phyloP scores from a whole-genome alignment of 2,329 filamentous ascomycete genomes.

The Fusarium sp. region DNA sequence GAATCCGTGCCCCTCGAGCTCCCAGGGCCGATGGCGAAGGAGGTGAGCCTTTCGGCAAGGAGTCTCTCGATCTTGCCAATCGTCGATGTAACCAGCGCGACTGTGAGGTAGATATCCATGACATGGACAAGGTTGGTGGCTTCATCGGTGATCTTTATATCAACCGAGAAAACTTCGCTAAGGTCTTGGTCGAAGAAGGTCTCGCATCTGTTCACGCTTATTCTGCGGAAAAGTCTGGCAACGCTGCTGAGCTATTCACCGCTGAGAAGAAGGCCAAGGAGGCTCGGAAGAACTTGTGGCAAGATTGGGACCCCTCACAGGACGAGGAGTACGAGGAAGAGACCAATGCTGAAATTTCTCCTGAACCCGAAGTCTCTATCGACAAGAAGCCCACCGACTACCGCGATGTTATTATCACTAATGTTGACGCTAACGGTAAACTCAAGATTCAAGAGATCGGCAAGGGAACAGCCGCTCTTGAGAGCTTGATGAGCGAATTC shows the following conservation, averaged over 20 bases:
- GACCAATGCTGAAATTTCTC: slow-evolving; percentile 61
- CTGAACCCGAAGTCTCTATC: slow-evolving; percentile 62
- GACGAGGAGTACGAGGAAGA: slow-evolving; percentile 72
- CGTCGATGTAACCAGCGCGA: slow-evolving; percentile 91
- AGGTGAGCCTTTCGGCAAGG: slow-evolving; percentile 93
- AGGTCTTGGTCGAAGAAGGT: slow-evolving; percentile 91
- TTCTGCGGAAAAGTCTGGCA: slow-evolving; percentile 94
- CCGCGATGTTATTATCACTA: slow-evolving; percentile 91
- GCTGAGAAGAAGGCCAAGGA: slow-evolving; percentile 93
- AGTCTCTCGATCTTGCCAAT: slow-evolving; percentile 92
- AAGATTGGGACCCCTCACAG: slow-evolving; percentile 91
- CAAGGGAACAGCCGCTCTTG: slow-evolving; percentile 83
- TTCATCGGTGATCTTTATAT: slow-evolving; percentile 97
- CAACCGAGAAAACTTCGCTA: slow-evolving; percentile 95
- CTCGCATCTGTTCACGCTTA: slow-evolving; percentile 92
- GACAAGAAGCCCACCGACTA: slow-evolving; percentile 83
- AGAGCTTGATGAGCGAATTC: slow-evolving; percentile 91
- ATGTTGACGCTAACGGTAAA: slow-evolving; percentile 83
- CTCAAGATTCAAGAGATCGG: slow-evolving; percentile 94
- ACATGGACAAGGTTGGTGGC: slow-evolving; percentile 94
- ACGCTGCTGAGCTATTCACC: slow-evolving; percentile 84
- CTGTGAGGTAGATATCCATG: slow-evolving; percentile 94
- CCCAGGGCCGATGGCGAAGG: slow-evolving; percentile 79
- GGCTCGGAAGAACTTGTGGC: slow-evolving; percentile 87
- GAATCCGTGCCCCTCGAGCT: slow-evolving; percentile 89